Evolutionary conservation across 768 basidiomycete genomes (phyloP).

Genomic region (Daedaleopsis nitida): DNA sequence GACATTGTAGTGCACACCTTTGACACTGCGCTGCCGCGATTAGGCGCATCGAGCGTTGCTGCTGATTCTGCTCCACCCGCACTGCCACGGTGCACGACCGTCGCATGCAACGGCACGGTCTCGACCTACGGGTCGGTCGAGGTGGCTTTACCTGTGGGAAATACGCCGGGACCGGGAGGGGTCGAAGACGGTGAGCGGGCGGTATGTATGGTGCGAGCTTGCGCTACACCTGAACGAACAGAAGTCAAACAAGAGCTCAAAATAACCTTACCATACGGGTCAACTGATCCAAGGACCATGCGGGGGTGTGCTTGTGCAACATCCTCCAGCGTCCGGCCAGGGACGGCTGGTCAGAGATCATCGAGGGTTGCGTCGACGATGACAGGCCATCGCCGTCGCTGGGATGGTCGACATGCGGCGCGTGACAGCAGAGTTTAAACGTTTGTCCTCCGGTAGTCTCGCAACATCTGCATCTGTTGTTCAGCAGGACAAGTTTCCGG

Average conservation of each 20-base stretch:
- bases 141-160: not conserved
- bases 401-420: not conserved
- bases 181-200: not conserved
- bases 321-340: constrained; percentile 3
- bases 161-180: not conserved
- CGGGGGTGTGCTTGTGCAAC: constrained; percentile 4
- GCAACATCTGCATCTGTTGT: too few species aligned
- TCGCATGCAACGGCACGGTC: too few species aligned
- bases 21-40: not conserved
- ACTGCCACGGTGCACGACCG: not conserved
- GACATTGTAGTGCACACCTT: constrained; percentile 4
- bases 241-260: constrained; percentile 8
- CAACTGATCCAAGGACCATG: constrained; percentile 19
- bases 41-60: not conserved
- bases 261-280: constrained; percentile 14
- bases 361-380: not conserved
- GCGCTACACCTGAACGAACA: not conserved
- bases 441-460: too few species aligned
- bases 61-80: not conserved
- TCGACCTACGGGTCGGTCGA: not conserved
- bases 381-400: not conserved
- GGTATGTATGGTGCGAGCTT: not conserved
- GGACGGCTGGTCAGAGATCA: not conserved
- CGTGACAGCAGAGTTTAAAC: too few species aligned
- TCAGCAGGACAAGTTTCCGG: not conserved